Percentiles rank a stretch among this genome's conserved stretches.
Evolutionary conservation across 2,329 filamentous ascomycete genomes (phyloP).

Genomic region (Graphilbum sp.): DNA sequence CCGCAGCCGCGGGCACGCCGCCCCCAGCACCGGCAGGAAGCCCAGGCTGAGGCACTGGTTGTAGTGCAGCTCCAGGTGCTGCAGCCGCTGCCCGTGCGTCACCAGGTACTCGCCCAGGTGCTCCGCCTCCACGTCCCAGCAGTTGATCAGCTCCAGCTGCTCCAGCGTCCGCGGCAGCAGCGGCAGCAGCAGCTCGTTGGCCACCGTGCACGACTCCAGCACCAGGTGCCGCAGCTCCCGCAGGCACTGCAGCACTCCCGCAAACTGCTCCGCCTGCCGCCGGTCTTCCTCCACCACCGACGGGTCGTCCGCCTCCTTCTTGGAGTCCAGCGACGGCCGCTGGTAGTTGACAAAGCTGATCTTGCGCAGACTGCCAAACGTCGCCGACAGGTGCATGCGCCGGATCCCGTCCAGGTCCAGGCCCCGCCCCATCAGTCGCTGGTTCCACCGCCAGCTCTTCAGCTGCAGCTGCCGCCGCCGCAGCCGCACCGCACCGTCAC

Average conservation of each 20-base stretch:
- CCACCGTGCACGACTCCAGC: conserved; percentile 58
- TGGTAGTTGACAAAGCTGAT: conserved; percentile 49
- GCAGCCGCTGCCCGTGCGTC: conserved; percentile 50
- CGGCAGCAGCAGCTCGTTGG: conserved; percentile 52
- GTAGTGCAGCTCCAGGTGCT: conserved; percentile 54
- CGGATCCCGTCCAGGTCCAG: conserved; percentile 31
- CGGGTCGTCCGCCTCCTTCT: conserved; percentile 24
- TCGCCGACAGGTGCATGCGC: conserved; percentile 33
- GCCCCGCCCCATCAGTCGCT: conserved; percentile 30
- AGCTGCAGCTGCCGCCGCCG: no score
- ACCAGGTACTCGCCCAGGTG: conserved; percentile 49
- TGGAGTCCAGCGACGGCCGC: conserved; percentile 29
- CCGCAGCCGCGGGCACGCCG: conserved; percentile 53
- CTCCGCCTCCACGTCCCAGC: conserved; percentile 54
- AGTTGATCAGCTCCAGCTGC: conserved; percentile 62
- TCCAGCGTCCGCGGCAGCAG: conserved; percentile 49
- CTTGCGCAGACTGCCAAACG: conserved; percentile 39
- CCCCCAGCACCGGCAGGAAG: conserved; percentile 52
- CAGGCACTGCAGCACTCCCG: conserved; percentile 34
- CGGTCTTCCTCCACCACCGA: conserved; percentile 22
- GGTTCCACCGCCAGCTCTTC: conserved; percentile 45
- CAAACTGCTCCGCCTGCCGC: conserved; percentile 18
- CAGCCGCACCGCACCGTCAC: no score
- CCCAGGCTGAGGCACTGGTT: conserved; percentile 63
- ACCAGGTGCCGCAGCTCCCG: conserved; percentile 48